Base-by-base conservation (phyloP, 192 early-diverging fungal genomes). In the Powellomyces hirtus region DNA sequence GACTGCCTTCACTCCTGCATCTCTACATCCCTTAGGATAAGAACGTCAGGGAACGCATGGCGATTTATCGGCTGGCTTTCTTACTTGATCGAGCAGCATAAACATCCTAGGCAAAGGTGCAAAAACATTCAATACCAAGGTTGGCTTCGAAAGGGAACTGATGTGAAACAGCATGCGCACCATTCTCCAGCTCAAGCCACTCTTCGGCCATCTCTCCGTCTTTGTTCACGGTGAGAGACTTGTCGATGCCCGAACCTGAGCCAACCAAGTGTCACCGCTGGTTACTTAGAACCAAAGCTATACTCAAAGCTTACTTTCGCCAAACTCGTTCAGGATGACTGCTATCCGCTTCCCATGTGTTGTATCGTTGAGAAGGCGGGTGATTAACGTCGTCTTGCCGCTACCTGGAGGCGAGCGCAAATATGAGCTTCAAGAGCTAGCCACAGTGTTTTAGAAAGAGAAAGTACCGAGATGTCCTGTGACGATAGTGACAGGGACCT, bases 301-400 rank as follows among this genome's bases (percentile, higher is more conserved):
- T n/a, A n/a, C n/a, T n/a, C n/a, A n/a, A n/a, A n/a, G n/a, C 70
- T 40, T 62, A 80, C 79, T 89, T 68, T 97, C 95, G 44, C 96
- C 97, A 86, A 99, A 99, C 81, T 99, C 97, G 71, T 99, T 99
- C 75, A 99, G 82, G 33, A 99, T 95, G 24, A 99, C 94, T 0
- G 97, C 97, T 38, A 99, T 96, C 22, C 91, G 89, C 73, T 94
- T 94, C n/a, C 91, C 88, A 64, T 97, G 97, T n/a, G 68, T 77
- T 22, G 20, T 33, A 40, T 77, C 78, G 30, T 76, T 75, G 34
- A 84, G 71, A 20, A 82, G 51, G 8, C 75, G 50, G 72, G 90
- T 95, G 13, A 98, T 79, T 42, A 98, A 73, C 0, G 97, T 98
- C 0, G 97, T 94, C 71, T 98, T 98, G 20, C 97, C 97, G 62